These are phyloP conservation scores for Lolium multiflorum DNA, from an alignment of 176 grass and related monocot genomes.

Conservation along the genomic window DNA sequence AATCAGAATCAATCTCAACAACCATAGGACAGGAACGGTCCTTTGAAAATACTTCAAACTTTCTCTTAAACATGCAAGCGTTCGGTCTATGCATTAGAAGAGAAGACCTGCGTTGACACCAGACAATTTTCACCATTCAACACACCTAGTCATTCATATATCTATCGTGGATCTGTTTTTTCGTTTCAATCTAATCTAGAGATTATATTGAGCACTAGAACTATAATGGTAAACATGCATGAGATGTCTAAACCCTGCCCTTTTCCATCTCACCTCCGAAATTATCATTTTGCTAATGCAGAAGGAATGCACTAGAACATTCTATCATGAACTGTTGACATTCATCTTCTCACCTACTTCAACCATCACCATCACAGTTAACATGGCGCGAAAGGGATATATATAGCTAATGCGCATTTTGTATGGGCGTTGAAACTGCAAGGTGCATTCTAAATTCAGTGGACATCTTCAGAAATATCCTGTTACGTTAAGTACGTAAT, in stretches of 20 bases:
- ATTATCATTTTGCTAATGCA: too few species aligned
- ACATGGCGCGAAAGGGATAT: neutral
- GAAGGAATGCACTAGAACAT: too few species aligned
- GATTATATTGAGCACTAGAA: conserved; percentile 14
- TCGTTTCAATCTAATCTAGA: neutral
- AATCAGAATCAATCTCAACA: neutral
- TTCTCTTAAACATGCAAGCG: conserved; percentile 16
- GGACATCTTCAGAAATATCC: neutral
- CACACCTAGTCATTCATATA: conserved; percentile 1
- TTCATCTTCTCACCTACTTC: conserved; percentile 6
- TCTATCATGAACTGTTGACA: neutral
- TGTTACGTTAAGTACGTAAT: neutral
- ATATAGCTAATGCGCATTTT: neutral
- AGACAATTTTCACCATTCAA: conserved; percentile 9
- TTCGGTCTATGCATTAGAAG: neutral
- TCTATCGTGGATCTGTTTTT: conserved; percentile 12
- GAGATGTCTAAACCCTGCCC: too few species aligned
- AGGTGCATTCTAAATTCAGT: neutral
- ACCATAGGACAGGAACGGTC: neutral
- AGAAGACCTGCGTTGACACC: neutral
- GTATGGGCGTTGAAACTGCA: neutral
- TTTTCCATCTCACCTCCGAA: too few species aligned
- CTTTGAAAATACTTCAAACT: conserved; percentile 6
- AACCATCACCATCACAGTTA: neutral
- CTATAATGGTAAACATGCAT: neutral